These are phyloP conservation scores for Piper betle DNA, from an alignment of 164 flowering plant species.

Conservation along the genomic window DNA sequence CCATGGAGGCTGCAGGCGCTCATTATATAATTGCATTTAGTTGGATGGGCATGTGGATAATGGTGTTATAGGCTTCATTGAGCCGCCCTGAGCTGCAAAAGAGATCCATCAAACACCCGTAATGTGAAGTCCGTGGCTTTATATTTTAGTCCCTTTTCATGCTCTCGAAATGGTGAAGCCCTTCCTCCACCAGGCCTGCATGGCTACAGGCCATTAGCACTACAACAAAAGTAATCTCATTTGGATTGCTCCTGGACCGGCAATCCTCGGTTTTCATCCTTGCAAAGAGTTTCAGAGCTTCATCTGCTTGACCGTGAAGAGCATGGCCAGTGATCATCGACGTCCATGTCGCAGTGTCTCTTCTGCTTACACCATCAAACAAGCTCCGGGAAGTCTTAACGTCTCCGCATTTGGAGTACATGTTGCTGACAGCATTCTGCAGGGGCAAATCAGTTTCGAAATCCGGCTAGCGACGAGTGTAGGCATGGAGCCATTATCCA, in stretches of 20 bases:
- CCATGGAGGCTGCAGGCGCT: conserved; percentile 10
- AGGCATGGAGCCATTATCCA: conserved; percentile 25
- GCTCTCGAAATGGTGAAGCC: conserved; percentile 5
- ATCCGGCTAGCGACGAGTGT: conserved; percentile 8
- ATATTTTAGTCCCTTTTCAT: conserved; percentile 14
- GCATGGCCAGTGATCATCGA: conserved; percentile 39
- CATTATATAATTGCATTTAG: conserved; percentile 9
- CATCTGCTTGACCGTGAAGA: conserved; percentile 29
- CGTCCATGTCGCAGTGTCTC: conserved; percentile 34
- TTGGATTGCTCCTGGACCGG: conserved; percentile 5
- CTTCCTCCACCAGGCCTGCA: conserved; percentile 10
- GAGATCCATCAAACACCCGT: conserved; percentile 55
- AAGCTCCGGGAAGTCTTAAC: conserved; percentile 14
- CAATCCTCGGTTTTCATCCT: conserved; percentile 11
- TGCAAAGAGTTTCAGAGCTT: conserved; percentile 26
- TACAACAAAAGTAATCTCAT: conserved; percentile 11
- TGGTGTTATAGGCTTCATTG: conserved; percentile 18
- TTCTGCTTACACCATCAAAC: conserved; percentile 13
- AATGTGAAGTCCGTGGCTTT: conserved; percentile 41
- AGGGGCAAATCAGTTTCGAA: conserved; percentile 11
- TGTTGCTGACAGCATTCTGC: conserved; percentile 23
- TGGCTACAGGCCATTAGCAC: conserved; percentile 17
- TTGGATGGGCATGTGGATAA: neutral
- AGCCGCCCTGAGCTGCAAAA: conserved; percentile 49
- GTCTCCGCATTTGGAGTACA: conserved; percentile 45